These are phyloP conservation scores for Calonectria naviculata DNA, from an alignment of 2,329 filamentous ascomycete species.

Conservation along the genomic window DNA sequence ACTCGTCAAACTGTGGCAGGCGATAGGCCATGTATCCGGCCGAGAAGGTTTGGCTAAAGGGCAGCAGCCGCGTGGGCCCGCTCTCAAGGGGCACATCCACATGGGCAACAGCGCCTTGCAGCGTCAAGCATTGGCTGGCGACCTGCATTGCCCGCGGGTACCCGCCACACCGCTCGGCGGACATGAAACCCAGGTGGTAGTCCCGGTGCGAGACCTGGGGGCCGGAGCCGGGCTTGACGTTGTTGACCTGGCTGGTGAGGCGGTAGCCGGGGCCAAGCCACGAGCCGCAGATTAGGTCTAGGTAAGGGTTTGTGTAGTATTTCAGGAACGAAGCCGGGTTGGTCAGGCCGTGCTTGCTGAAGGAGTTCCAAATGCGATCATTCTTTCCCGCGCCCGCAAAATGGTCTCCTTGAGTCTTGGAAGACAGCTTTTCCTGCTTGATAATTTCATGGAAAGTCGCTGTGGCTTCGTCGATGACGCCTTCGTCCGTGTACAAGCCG, in stretches of 20 bases:
- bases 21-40: conserved; percentile 70
- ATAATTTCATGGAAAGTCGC: conserved; percentile 61
- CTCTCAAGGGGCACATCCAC: conserved; percentile 67
- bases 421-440: conserved; percentile 49
- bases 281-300: conserved; percentile 60
- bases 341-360: conserved; percentile 67
- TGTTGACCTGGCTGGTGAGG: conserved; percentile 71
- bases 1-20: conserved; percentile 61
- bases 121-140: conserved; percentile 66
- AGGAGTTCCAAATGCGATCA: conserved; percentile 74
- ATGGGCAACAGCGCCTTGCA: conserved; percentile 73
- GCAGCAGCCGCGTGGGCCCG: conserved; percentile 70
- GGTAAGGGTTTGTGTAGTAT: conserved; percentile 72
- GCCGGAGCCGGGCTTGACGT: conserved; percentile 68
- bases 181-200: conserved; percentile 74
- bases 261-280: conserved; percentile 72
- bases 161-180: conserved; percentile 53
- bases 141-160: conserved; percentile 65
- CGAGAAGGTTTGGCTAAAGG: conserved; percentile 68
- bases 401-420: conserved; percentile 64
- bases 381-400: conserved; percentile 68
- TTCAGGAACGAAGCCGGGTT: conserved; percentile 63
- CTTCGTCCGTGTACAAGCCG: conserved; percentile 57
- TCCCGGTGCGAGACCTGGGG: conserved; percentile 70
- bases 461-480: conserved; percentile 59